Evolutionary conservation across 1,139 yeast genomes (phyloP), one percentile per base, ranked within the genome.

Genomic region (Zygosaccharomyces sapae): DNA sequence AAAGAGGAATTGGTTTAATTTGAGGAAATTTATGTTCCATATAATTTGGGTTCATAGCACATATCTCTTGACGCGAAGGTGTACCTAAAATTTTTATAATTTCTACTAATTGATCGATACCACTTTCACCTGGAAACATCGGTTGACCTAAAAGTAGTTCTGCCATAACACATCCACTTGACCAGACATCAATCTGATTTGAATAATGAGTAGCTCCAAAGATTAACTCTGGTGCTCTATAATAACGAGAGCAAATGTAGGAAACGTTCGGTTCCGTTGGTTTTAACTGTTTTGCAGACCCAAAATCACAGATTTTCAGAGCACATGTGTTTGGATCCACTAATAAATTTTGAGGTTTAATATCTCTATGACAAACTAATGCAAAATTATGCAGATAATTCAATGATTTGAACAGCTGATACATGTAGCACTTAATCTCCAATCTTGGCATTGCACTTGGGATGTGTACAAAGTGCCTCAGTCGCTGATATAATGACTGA

Each of bases 81-180:
- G 98, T 92, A 10, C 98, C 98, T 63, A 92, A 75, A 27, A 92
- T 88, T 68, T 92, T 92, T 67, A 92, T 92, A 60, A 92, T 92
- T 68, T 92, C 98, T 22, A 92, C 98, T 62, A 92, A 77, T 69
- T 92, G 98, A 69, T 92, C 98, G 53, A 92, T 90, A 42, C 98
- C 97, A 50, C 92, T 83, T 67, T 92, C 97, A 44, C 98, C 98
- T 7, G 98, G 98, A 71, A 92, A 92, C 54, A 92, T 74, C 4
- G 98, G 98, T 66, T 89, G 97, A 7, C 98, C 97, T 49, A 92
- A 76, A 58, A 90, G 80, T 61, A 92, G 73, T 70, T 92, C 98
- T 3, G 97, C 97, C 88, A 92, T 89, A 34, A 92, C 98, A 71
- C 98, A 92, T 18, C 96, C 97, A 9, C 96, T 90, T 16, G 96